Base-by-base conservation (phyloP, 2,329 filamentous ascomycete species). In the Myriosclerotinia scirpicola region DNA sequence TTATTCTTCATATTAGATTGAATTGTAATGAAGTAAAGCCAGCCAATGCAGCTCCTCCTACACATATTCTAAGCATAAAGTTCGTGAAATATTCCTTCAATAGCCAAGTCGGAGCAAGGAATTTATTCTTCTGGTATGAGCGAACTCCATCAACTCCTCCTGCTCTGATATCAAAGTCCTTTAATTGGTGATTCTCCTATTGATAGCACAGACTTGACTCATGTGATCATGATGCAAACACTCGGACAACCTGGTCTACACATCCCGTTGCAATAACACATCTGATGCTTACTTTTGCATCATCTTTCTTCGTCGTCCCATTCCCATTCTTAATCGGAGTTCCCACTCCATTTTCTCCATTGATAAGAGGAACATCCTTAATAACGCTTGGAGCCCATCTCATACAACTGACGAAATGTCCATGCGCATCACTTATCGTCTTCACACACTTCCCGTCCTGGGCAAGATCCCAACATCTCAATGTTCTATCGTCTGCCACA, bases 391-490 rank as follows among this genome's bases (percentile, higher is more conserved):
- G 93, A 2, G 93, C 94, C 93, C 94, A 98, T 69, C 92, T 81
- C 73, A 97, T 82, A 75, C 91, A 94, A 68, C 87, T 93, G 60
- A 97, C 86, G 74, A 98, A 97, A 75, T 93, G 92, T 5, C 85
- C 87, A 76, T 96, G 93, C 0, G 87, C 88, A 69, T 92, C 91
- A 48, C 84, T 83, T 20, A 98, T 80, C 0, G 87, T 88, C 78
- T 94, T 94, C 71, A 97, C 92, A 73, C 92, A 94, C 75, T 93
- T 93, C 53, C 91, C 92, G 77, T 96, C 93, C 76, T 98, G 94
- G 36, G 85, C 85, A 36, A 98, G 81, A 80, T 98, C 94, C 94
- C 94, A 98, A 81, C 93, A 97, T 65, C 93, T 85, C 68, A 98
- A 83, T 5, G 92, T 93, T 80, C 95, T 96, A 80, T 98, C 94